Evolutionary conservation across 2,329 filamentous ascomycete genomes (phyloP), one percentile per base, ranked within the genome.

Genomic region (Fusarium sp.): DNA sequence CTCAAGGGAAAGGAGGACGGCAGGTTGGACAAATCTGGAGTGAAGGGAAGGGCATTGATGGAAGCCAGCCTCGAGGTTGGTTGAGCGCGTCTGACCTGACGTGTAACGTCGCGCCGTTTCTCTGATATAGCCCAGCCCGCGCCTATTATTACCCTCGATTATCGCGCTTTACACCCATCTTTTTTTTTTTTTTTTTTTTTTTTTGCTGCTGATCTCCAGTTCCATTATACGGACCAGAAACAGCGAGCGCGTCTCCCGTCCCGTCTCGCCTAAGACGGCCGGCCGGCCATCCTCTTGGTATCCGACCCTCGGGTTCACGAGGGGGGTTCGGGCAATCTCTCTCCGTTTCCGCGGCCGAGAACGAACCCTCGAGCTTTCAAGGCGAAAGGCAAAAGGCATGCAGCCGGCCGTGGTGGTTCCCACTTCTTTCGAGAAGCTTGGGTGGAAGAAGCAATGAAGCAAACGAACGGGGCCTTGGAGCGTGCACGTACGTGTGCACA

Each of bases 351-450:
- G 33, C 33, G 35, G 27, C 27, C 29, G 22, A n/a, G 36, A 36
- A 49, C 40, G 35, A 49, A 61, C 40, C 40, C 40, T 61, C 46
- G 22, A 29, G 16, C 44, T 33, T 36, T 38, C 20, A 29, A 61
- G 35, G 27, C 27, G 38, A 31, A 6, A 40, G 49, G 33, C 33
- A 27, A 27, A 24, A 12, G 27, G 42, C 24, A 29, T 31, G 20
- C 27, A 33, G 22, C 31, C 38, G 17, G 22, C 29, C 40, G 40
- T 31, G 6, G 46, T 53, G 11, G 59, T 68, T 73, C 51, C 72
- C 72, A 68, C 73, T 75, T 77, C 59, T 61, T 77, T 77, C 73
- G 64, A 75, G 73, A 78, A 78, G 71, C 66, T 35, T 36, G 42
- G 62, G 58, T 71, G 10, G 70, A 76, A 75, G 42, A 76, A 75